These are phyloP conservation scores for Candida sakaeoensis DNA, from an alignment of 805 yeast genomes.

Conservation along the genomic window DNA sequence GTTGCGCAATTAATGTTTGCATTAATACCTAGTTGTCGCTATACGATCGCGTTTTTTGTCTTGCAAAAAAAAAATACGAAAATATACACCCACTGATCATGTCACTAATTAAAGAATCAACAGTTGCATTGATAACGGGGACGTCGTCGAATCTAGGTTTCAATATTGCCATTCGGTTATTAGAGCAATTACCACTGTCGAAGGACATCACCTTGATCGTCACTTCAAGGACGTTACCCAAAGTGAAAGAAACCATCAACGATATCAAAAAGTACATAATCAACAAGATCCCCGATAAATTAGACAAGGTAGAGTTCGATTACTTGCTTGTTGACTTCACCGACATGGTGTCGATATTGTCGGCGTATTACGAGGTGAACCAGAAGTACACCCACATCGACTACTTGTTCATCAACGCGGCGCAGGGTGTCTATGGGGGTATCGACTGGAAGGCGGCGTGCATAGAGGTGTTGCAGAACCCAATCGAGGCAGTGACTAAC, in stretches of 20 bases:
- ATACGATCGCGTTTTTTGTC: not conserved
- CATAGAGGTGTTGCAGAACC: conserved; percentile 60
- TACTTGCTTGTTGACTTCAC: conserved; percentile 87
- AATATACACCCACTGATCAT: not conserved
- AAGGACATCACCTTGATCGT: conserved; percentile 72
- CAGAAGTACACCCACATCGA: conserved; percentile 66
- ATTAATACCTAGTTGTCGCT: too few species aligned
- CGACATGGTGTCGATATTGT: conserved; percentile 78
- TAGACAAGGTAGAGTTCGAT: conserved; percentile 73
- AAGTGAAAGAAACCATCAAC: conserved; percentile 72
- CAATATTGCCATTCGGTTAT: conserved; percentile 76
- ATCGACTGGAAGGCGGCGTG: conserved; percentile 82
- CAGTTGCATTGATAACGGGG: conserved; percentile 41
- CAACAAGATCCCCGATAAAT: conserved; percentile 30
- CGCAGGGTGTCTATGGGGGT: conserved; percentile 83
- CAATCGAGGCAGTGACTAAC: conserved; percentile 79
- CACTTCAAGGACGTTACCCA: conserved; percentile 84
- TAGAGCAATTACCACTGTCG: conserved; percentile 53
- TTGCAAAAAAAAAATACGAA: too few species aligned
- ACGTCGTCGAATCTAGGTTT: conserved; percentile 70
- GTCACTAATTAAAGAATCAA: conserved; percentile 18
- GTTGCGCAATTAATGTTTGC: too few species aligned
- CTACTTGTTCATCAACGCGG: conserved; percentile 82
- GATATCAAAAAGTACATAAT: conserved; percentile 45
- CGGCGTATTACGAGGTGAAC: conserved; percentile 67